phyloP scores from a whole-genome alignment of 148 eudicot genomes.

The Rhododendron ferrugineum region DNA sequence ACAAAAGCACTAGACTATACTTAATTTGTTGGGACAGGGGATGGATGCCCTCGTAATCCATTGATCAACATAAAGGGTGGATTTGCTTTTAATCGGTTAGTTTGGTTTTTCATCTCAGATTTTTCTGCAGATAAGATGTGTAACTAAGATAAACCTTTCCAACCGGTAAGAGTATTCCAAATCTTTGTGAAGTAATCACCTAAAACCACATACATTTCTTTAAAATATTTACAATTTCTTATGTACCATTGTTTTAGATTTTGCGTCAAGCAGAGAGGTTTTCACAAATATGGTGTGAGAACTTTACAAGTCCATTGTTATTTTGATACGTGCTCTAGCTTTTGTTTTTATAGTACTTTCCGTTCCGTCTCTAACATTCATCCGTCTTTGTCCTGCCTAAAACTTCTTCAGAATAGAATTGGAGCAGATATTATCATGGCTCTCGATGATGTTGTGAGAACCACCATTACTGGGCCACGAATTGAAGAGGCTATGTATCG shows the following conservation, averaged over 20 bases:
- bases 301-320: background rate
- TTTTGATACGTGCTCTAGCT: background rate
- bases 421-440: conserved; percentile 64
- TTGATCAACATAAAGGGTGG: background rate
- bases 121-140: background rate
- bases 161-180: background rate
- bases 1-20: background rate
- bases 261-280: background rate
- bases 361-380: background rate
- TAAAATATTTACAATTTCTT: background rate
- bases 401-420: background rate
- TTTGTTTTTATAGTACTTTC: background rate
- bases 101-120: background rate
- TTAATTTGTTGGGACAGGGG: background rate
- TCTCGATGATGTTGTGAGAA: conserved; percentile 84
- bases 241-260: background rate
- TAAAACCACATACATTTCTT: background rate
- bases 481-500: conserved; percentile 95
- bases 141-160: background rate
- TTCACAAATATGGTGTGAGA: background rate
- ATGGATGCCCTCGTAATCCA: background rate
- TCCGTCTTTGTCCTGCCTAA: conserved; percentile 6
- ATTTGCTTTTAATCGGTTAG: background rate
- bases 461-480: conserved; percentile 83
- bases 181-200: background rate